Evolutionary conservation across 306 rosid genomes (phyloP).

Genomic region (Lathyrus aphaca): DNA sequence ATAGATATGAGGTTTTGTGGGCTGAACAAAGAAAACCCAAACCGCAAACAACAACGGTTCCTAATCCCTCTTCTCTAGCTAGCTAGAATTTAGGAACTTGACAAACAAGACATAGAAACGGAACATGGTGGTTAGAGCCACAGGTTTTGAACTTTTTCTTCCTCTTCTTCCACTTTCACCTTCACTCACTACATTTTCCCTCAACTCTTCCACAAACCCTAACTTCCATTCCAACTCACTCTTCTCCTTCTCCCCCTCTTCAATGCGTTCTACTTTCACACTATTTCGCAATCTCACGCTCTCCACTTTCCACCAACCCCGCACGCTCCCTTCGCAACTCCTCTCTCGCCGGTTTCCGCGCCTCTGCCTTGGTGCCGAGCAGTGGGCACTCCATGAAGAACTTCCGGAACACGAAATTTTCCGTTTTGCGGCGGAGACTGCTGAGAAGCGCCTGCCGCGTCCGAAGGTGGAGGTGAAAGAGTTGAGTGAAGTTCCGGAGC

Average conservation of each 20-base stretch:
- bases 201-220: slow-evolving; percentile 22
- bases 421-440: slow-evolving; percentile 20
- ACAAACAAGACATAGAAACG: background rate
- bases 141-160: slow-evolving; percentile 17
- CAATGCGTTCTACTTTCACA: slow-evolving; percentile 39
- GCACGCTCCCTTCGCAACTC: slow-evolving; percentile 1
- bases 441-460: slow-evolving; percentile 33
- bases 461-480: slow-evolving; percentile 50
- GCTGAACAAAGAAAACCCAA: too few relatives aligned
- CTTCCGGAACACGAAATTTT: slow-evolving; percentile 19
- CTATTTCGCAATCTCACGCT: slow-evolving; percentile 32
- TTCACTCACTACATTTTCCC: background rate
- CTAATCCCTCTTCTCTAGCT: too few relatives aligned
- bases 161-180: background rate
- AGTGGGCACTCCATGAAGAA: background rate
- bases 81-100: too few relatives aligned
- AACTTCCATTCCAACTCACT: slow-evolving; percentile 4
- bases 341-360: slow-evolving; percentile 24
- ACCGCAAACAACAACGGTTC: too few relatives aligned
- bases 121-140: slow-evolving; percentile 7
- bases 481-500: slow-evolving; percentile 50
- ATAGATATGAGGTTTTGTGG: too few relatives aligned
- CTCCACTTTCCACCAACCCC: slow-evolving; percentile 8
- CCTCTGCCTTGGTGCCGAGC: slow-evolving; percentile 4
- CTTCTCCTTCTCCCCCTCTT: background rate